A percentile compares a stretch with the other conserved stretches of the same genome.
Conservation (phyloP, 495 filamentous ascomycete genomes). For the Pseudoneurospora amorphoporcata region DNA sequence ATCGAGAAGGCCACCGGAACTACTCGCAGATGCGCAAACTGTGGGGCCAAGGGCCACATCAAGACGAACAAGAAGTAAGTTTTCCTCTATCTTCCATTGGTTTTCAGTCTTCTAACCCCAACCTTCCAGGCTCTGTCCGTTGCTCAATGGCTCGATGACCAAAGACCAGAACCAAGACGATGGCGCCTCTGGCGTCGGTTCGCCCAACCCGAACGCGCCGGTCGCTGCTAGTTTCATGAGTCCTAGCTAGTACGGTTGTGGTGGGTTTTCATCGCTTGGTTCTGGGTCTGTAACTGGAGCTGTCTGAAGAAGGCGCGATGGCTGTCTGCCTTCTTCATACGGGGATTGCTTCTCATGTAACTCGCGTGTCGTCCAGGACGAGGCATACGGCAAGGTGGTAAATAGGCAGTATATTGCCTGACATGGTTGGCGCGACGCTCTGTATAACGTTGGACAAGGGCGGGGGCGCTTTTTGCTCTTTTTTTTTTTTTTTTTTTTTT, state of each 20-base stretch:
- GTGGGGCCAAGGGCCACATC: slow-evolving; percentile 91
- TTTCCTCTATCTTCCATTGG: neutral
- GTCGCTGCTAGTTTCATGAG: slow-evolving; percentile 24
- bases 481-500: neutral
- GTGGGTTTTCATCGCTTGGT: neutral
- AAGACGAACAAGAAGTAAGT: slow-evolving; percentile 96
- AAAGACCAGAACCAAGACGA: slow-evolving; percentile 50
- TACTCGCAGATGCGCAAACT: slow-evolving; percentile 92
- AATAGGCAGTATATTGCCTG: neutral
- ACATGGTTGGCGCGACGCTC: neutral
- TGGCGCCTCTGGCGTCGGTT: slow-evolving; percentile 39
- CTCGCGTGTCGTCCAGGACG: neutral
- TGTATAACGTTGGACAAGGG: neutral
- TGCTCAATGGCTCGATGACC: slow-evolving; percentile 80
- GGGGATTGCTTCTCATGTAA: neutral
- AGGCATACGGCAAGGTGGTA: neutral
- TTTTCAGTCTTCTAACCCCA: slow-evolving; percentile 24
- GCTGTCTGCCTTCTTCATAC: neutral
- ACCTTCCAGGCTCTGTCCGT: slow-evolving; percentile 62
- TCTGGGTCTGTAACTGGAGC: neutral
- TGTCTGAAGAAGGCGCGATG: neutral
- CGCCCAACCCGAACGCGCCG: slow-evolving; percentile 28
- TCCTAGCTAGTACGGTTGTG: slow-evolving; percentile 1
- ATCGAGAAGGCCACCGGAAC: slow-evolving; percentile 51
- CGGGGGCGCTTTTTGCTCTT: neutral